A percentile compares a stretch with the other conserved stretches of the same genome.
Evolutionary conservation across 257 asterid genomes (phyloP).

Genomic region (Solanum chilense): DNA sequence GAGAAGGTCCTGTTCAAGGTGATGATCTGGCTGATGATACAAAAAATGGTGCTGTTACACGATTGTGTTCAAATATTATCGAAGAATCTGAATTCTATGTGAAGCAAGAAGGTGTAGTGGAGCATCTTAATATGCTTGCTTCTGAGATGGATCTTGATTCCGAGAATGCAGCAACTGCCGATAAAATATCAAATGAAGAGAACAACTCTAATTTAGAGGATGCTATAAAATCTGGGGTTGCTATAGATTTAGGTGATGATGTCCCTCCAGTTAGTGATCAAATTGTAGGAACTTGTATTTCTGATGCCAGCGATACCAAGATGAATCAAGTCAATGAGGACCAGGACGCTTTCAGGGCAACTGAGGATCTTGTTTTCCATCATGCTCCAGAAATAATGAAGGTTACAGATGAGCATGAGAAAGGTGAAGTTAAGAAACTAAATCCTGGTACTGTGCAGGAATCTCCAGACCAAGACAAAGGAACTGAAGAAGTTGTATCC

Average conservation of each 20-base stretch:
- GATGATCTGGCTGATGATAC: conserved; percentile 5
- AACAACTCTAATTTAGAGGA: neutral
- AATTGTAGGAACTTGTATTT: neutral
- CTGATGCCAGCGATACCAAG: neutral
- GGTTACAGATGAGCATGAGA: conserved; percentile 17
- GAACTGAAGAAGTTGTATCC: conserved; percentile 19
- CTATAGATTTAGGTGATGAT: neutral
- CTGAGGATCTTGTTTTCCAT: conserved; percentile 15
- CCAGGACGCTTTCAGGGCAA: conserved; percentile 5
- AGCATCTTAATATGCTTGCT: neutral
- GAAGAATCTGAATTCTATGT: neutral
- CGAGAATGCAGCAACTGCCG: neutral
- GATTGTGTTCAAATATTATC: neutral
- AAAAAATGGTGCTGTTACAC: conserved; percentile 8
- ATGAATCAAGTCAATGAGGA: conserved; percentile 15
- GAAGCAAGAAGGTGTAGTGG: neutral
- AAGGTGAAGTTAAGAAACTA: conserved; percentile 19
- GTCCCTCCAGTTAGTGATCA: conserved; percentile 8
- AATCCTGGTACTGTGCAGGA: conserved; percentile 18
- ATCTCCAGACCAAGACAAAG: conserved; percentile 8
- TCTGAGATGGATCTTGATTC: neutral
- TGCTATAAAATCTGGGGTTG: neutral
- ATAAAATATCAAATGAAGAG: neutral
- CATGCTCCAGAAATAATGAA: conserved; percentile 23
- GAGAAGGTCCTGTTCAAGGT: conserved; percentile 9